phyloP scores from a whole-genome alignment of 495 filamentous ascomycete genomes.

The Rhizodiscina lignyota region DNA sequence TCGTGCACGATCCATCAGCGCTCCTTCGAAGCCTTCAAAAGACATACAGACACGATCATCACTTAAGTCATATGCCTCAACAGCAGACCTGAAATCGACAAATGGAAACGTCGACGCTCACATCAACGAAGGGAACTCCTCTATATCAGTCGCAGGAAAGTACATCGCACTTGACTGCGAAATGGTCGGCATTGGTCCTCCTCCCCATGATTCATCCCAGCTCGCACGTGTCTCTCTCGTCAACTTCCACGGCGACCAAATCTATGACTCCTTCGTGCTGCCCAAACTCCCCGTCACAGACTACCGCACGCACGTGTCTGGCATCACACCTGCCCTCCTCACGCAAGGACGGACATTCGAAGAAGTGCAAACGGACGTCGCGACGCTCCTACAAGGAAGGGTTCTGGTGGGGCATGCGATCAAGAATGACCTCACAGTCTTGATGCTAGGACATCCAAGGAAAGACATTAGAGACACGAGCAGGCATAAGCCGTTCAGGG shows the following conservation, averaged over 20 bases:
- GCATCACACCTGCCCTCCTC: slow-evolving; percentile 59
- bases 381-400: slow-evolving; percentile 50
- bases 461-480: slow-evolving; percentile 73
- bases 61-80: slow-evolving; percentile 1
- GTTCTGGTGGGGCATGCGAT: slow-evolving; percentile 85
- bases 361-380: slow-evolving; percentile 56
- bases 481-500: slow-evolving; percentile 52
- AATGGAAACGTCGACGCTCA: slow-evolving; percentile 4
- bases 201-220: slow-evolving; percentile 40
- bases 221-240: slow-evolving; percentile 77
- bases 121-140: slow-evolving; percentile 32
- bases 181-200: slow-evolving; percentile 77
- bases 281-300: slow-evolving; percentile 65
- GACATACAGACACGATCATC: neutral
- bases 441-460: slow-evolving; percentile 60
- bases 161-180: slow-evolving; percentile 92
- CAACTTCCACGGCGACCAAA: slow-evolving; percentile 76
- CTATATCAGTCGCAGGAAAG: slow-evolving; percentile 47
- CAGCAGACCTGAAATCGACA: neutral
- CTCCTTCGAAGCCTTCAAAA: neutral
- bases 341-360: slow-evolving; percentile 2
- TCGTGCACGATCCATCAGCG: neutral
- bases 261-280: slow-evolving; percentile 82
- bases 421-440: slow-evolving; percentile 62
- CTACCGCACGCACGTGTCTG: slow-evolving; percentile 74